Evolutionary conservation across 768 basidiomycete genomes (phyloP), one percentile per base, ranked within the genome.

Genomic region (Tephrocybe sp.): DNA sequence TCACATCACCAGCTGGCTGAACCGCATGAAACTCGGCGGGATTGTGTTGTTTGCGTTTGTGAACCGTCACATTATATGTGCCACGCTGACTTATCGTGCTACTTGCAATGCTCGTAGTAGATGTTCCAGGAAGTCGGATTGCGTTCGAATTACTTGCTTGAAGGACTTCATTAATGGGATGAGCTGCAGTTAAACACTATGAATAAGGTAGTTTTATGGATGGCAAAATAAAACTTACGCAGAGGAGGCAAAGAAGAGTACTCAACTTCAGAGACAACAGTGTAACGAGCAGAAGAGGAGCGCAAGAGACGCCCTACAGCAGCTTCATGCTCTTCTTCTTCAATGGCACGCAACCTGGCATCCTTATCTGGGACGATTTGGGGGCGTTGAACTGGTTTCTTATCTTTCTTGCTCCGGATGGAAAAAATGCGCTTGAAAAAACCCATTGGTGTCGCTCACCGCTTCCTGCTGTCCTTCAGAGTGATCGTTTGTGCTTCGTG

Each of bases 41-140:
- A 44, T 79, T 74, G 47, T 80, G 80, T 4, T 77, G 76, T 51
- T 74, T 80, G 38, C 85, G 84, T 42, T 74, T 66, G 56, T 79
- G 83, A 19, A 91, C 73, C n/a, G 79, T 87, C 45, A 90, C 88
- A 34, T 77, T 82, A 63, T 87, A 91, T 19, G 80, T 85, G 16
- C 82, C 79, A 33, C 76, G 75, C 45, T 72, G 74, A 50, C 70
- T 77, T 13, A 73, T 64, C 48, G 66, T 78, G 48, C 73, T 64
- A 58, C 79, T 85, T 5, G 76, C 73, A 24, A 83, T 61, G 54
- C 81, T 84, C 15, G 72, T 60, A 3, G 77, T 73, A 7, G 84
- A 82, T 15, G 73, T 68, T 13, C 69, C 68, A 19, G 82, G 77
- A 4, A 68, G 71, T 47, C 74, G 71, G 12, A 78, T 58, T 21